A percentile compares a stretch with the other conserved stretches of the same genome.
phyloP scores from a whole-genome alignment of 1,139 yeast genomes.

The Fermentozyma sake region DNA sequence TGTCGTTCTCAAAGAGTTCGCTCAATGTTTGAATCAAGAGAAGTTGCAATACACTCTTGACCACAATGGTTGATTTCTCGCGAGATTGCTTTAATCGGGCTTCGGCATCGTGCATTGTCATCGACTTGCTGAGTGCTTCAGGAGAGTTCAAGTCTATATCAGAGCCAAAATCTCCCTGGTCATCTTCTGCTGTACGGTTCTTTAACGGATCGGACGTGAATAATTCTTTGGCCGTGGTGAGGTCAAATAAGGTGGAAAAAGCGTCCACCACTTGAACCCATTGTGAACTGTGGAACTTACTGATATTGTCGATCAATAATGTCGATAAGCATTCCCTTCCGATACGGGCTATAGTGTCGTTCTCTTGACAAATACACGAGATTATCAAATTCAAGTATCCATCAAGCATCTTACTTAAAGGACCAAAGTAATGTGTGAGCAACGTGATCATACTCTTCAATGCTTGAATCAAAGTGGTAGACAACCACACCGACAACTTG shows the following conservation, averaged over 20 bases:
- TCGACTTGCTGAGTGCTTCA: conserved; percentile 6
- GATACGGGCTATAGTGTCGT: conserved; percentile 91
- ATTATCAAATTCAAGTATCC: conserved; percentile 74
- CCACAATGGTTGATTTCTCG: conserved; percentile 77
- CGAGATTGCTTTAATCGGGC: conserved; percentile 28
- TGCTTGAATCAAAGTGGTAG: conserved; percentile 95
- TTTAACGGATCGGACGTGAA: conserved; percentile 66
- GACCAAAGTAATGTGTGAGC: conserved; percentile 74
- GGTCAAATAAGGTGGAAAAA: conserved; percentile 63
- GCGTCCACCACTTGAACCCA: conserved; percentile 73
- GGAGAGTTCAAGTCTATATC: conserved; percentile 11
- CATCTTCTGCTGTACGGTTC: conserved; percentile 14
- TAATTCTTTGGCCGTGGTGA: conserved; percentile 83
- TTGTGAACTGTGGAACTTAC: conserved; percentile 57
- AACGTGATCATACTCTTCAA: conserved; percentile 81
- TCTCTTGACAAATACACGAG: conserved; percentile 92
- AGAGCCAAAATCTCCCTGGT: conserved; percentile 13
- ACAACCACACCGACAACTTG: conserved; percentile 89
- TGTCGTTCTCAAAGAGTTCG: conserved; percentile 70
- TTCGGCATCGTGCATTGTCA: conserved; percentile 20
- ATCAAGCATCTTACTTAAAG: conserved; percentile 66
- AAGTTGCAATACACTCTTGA: conserved; percentile 86
- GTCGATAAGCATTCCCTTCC: conserved; percentile 87
- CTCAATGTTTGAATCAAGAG: conserved; percentile 83
- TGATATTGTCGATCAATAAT: conserved; percentile 67